Conservation (phyloP, 257 asterid genomes). For the Haberlea rhodopensis region DNA sequence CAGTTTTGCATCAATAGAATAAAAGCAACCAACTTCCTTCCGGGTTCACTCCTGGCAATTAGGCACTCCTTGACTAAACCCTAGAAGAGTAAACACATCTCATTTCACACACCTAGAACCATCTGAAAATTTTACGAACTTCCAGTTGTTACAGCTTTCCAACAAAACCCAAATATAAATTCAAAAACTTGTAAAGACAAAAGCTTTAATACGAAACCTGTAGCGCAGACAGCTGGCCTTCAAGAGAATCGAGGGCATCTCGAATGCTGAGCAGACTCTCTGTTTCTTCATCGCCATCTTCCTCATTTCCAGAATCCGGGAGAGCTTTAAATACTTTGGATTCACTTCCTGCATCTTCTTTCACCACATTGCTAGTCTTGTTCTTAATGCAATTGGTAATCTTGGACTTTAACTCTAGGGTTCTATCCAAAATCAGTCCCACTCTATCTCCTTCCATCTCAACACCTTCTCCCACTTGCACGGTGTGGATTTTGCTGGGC, state of each 20-base stretch:
- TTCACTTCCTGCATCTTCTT: slow-evolving; percentile 19
- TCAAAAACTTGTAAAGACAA: not conserved
- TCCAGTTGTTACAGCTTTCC: not conserved
- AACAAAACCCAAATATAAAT: not conserved
- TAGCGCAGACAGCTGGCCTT: slow-evolving; percentile 44
- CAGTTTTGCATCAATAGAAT: not conserved
- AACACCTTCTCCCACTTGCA: not conserved
- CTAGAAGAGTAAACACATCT: not conserved
- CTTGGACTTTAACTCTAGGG: slow-evolving; percentile 40
- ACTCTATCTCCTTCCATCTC: slow-evolving; percentile 45
- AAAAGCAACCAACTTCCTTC: not conserved
- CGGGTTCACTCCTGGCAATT: not conserved
- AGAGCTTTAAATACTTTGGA: slow-evolving; percentile 8
- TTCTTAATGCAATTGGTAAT: slow-evolving; percentile 34
- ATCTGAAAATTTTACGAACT: not conserved
- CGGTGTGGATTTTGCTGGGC: not conserved
- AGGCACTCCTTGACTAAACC: not conserved
- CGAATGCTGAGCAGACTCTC: slow-evolving; percentile 43
- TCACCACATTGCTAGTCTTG: slow-evolving; percentile 18
- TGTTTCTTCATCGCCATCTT: slow-evolving; percentile 31
- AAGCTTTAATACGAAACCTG: slow-evolving; percentile 34
- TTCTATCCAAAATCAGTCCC: slow-evolving; percentile 42
- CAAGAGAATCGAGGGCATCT: slow-evolving; percentile 52
- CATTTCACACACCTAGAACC: not conserved
- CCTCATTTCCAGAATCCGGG: slow-evolving; percentile 17